Evolutionary conservation across 495 filamentous ascomycete species (phyloP), one percentile per base, ranked within the genome.

Genomic region (Aspergillus biplanus): DNA sequence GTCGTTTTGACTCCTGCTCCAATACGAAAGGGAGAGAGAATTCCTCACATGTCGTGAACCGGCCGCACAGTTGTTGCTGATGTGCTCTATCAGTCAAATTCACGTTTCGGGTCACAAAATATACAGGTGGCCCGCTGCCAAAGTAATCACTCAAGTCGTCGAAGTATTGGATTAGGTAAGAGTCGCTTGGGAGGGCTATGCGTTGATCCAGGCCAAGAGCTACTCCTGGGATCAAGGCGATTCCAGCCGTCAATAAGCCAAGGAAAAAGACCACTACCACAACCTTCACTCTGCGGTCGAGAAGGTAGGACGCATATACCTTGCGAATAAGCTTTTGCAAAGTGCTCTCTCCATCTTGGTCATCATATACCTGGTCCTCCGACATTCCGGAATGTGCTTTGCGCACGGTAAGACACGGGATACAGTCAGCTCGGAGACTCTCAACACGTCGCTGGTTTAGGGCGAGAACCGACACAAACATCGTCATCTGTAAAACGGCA

Each of bases 111-210:
- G 92, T 92, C 35, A 99, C 94, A 71, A 99, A 99, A 73, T 97
- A 99, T 33, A 98, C 93, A 0, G 95, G 95, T 58, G 96, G 94
- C 0, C 95, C 95, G 44, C 88, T 87, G 50, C 91, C 90, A 70
- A 99, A 91, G 72, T 98, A 99, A 52, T 85, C 86, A 71, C 96
- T 92, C 32, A 99, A 83, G 68, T 99, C 95, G 71, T 98, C 90
- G 80, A 98, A 99, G 69, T 94, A 99, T 1, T 87, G 82, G 62
- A 98, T 96, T 21, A 98, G 78, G 69, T 99, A 98, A 0, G 93
- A 97, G 68, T 90, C 93, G 56, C 87, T 91, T 0, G 95, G 95
- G 62, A 99, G 89, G 18, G 95, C 95, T 56, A 97, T 93, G 27
- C 95, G 86, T 74, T 98, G 95, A 67, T 99, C 95, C 59, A 99